Base-by-base conservation (phyloP, 2,329 filamentous ascomycete genomes). In the Pseudogymnoascus sp. region DNA sequence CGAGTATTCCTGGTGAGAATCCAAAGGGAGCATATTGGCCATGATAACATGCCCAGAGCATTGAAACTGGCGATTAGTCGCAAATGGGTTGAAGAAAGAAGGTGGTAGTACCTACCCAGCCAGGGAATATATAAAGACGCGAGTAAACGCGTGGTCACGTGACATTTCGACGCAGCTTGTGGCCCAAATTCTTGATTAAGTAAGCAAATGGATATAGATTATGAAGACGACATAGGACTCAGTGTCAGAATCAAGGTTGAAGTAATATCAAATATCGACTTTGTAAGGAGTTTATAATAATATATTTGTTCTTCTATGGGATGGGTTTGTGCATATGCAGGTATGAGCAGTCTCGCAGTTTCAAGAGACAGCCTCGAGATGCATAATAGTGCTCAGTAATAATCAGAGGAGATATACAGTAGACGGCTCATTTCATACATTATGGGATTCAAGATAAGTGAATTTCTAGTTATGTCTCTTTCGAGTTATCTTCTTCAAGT, bases 1-100 rank as follows among this genome's bases (percentile, higher is more conserved):
- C 61, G 45, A 58, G 58, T 58, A 52, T 52, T 18, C 18, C 41
- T 30, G n/a, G 41, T 5, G 41, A 52, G n/a, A 30, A 30, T 52
- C 41, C 18, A 52, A 52, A 52, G 8, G 26, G 23, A 18, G 8
- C 26, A 52, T 12, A 52, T 52, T 52, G 23, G 23, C 41, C 23
- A 30, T 10, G 26, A n/a, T 9, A 8, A 28, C 41, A 30, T 52
- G 41, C 2, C 23, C n/a, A n/a, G 41, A 9, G 41, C 41, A 30
- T 52, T 52, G 41, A 52, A 30, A 52, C 13, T 52, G 23, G 41
- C 41, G 41, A 52, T 52, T 23, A 52, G 41, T 18, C 18, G 26
- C 41, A 52, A 52, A 18, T 52, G n/a, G 41, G 41, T 52, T 52
- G 41, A 18, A 30, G 41, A 15, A 28, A 8, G 21, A 30, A 30